Evolutionary conservation across 2,329 filamentous ascomycete genomes (phyloP).

Genomic region (Cladosporium phlei): DNA sequence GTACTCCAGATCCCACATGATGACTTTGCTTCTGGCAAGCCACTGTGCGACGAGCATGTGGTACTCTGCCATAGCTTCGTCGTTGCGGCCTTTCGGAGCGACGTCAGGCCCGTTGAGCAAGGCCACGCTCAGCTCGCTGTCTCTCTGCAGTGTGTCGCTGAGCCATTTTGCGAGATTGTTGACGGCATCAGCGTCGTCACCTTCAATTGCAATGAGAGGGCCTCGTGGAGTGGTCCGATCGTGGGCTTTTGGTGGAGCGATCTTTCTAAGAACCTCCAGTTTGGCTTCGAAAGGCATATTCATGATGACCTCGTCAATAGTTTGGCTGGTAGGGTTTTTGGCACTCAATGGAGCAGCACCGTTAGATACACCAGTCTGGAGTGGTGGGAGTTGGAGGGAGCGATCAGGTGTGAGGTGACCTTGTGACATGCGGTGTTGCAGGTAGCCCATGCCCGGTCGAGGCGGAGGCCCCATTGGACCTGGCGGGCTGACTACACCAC

Average conservation of each 20-base stretch:
- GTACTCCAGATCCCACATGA: conserved; percentile 47
- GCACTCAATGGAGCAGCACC: background rate
- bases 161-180: conserved; percentile 63
- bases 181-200: conserved; percentile 61
- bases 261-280: conserved; percentile 68
- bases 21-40: conserved; percentile 70
- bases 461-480: conserved; percentile 53
- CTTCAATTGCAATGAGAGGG: conserved; percentile 78
- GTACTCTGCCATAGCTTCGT: conserved; percentile 38
- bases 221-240: conserved; percentile 51
- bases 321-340: conserved; percentile 14
- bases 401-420: conserved; percentile 38
- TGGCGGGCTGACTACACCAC: conserved; percentile 29
- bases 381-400: conserved; percentile 50
- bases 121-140: conserved; percentile 48
- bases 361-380: conserved; percentile 39
- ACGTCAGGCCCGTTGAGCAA: conserved; percentile 47
- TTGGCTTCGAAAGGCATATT: conserved; percentile 70
- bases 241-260: conserved; percentile 63
- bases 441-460: conserved; percentile 38
- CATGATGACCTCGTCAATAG: conserved; percentile 60
- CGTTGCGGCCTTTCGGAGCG: conserved; percentile 32
- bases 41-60: conserved; percentile 63
- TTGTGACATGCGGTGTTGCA: conserved; percentile 31
- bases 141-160: conserved; percentile 48